Percentiles rank a stretch among this genome's conserved stretches.
These are phyloP conservation scores for Strobilomyces dryophilus DNA, from an alignment of 768 basidiomycete species.

Conservation along the genomic window DNA sequence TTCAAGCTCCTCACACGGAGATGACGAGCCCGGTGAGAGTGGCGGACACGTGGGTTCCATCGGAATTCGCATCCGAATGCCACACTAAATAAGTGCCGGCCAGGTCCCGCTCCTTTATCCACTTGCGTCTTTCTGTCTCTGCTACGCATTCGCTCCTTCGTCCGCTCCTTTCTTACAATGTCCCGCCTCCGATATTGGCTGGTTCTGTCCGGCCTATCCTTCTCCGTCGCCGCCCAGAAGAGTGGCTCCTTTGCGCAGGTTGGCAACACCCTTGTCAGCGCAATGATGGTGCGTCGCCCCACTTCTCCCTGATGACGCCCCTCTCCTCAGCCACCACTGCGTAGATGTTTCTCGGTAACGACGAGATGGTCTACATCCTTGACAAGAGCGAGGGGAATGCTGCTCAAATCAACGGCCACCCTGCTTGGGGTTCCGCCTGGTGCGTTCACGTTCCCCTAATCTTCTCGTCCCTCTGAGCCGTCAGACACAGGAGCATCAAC, in stretches of 20 bases:
- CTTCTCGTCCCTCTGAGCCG: not conserved
- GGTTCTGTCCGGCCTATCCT: not conserved
- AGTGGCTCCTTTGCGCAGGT: constrained; percentile 18
- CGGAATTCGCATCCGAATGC: not conserved
- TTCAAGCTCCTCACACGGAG: too few species aligned
- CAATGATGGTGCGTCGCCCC: constrained; percentile 44
- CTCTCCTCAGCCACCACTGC: not conserved
- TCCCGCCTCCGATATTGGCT: constrained; percentile 4
- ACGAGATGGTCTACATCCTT: constrained; percentile 79
- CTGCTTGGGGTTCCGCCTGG: constrained; percentile 73
- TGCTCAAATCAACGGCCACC: constrained; percentile 59
- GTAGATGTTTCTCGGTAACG: constrained; percentile 76
- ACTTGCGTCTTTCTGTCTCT: not conserved
- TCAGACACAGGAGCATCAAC: constrained; percentile 17
- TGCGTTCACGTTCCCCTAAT: constrained; percentile 13
- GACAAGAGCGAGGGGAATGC: constrained; percentile 85
- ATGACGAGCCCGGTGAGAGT: not conserved
- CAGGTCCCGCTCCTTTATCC: not conserved
- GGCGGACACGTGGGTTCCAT: too few species aligned
- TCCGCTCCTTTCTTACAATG: not conserved
- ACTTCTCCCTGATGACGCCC: not conserved
- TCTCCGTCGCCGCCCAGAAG: constrained; percentile 8
- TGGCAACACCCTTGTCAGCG: constrained; percentile 40
- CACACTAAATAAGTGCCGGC: not conserved
- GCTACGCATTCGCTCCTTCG: not conserved